Percentiles rank a stretch among this genome's conserved stretches.
Conservation (phyloP, 2,329 filamentous ascomycete genomes). For the Nothopassalora personata region DNA sequence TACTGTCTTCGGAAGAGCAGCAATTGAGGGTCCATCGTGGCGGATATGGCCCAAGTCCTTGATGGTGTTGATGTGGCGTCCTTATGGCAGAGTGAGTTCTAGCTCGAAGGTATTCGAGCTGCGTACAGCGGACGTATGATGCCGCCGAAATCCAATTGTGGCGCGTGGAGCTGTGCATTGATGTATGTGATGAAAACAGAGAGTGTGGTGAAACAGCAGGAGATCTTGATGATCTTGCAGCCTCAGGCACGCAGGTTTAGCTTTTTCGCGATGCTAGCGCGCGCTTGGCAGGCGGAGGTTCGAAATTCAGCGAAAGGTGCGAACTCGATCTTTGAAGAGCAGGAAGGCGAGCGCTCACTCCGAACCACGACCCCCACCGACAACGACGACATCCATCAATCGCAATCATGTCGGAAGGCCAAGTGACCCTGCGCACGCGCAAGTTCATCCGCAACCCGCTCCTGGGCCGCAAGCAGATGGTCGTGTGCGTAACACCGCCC, state of each 20-base stretch:
- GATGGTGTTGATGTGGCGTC: background rate
- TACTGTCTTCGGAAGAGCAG: constrained; percentile 65
- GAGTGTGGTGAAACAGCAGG: background rate
- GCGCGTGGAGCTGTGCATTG: background rate
- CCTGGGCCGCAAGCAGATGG: constrained; percentile 98
- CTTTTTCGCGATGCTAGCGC: background rate
- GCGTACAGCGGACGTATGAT: no score
- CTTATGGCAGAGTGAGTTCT: no score
- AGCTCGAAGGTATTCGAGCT: no score
- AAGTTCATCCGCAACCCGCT: constrained; percentile 99
- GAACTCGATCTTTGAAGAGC: background rate
- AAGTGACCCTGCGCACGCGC: constrained; percentile 71
- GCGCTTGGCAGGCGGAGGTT: background rate
- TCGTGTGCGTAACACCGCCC: constrained; percentile 60
- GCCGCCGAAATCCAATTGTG: no score
- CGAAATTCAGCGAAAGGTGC: background rate
- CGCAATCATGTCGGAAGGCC: constrained; percentile 75
- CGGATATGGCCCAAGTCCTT: background rate
- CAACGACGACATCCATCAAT: constrained; percentile 7
- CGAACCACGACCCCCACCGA: constrained; percentile 1
- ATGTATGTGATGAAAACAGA: background rate
- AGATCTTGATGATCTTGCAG: background rate
- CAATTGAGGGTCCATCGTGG: constrained; percentile 31
- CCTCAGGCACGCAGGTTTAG: background rate
- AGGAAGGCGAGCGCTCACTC: constrained; percentile 19